Conservation (phyloP, 2,329 filamentous ascomycete species). For the Talaromyces piceae region DNA sequence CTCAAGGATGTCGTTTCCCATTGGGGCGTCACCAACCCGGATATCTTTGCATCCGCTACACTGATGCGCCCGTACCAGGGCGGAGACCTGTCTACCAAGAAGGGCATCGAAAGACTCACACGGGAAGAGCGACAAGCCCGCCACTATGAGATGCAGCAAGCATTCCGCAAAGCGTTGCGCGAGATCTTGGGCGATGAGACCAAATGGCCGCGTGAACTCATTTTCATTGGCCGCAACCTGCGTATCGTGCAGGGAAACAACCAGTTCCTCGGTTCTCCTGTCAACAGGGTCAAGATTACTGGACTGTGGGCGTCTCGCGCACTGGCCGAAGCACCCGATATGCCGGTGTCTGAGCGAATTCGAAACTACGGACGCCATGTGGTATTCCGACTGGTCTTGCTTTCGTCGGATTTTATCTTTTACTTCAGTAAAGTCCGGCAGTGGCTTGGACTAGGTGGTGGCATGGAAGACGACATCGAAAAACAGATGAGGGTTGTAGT, state of each 20-base stretch:
- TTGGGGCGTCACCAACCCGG: constrained; percentile 85
- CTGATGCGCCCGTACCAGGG: constrained; percentile 86
- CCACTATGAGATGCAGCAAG: constrained; percentile 73
- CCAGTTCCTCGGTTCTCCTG: constrained; percentile 79
- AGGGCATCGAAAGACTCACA: constrained; percentile 45
- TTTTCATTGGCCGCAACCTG: constrained; percentile 88
- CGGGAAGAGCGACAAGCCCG: constrained; percentile 50
- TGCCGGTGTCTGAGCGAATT: constrained; percentile 56
- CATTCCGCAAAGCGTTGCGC: constrained; percentile 64
- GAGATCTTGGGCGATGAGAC: constrained; percentile 76
- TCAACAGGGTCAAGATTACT: constrained; percentile 89
- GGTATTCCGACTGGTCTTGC: constrained; percentile 70
- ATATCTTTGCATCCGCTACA: constrained; percentile 86
- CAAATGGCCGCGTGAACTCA: constrained; percentile 81
- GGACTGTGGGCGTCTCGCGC: constrained; percentile 81
- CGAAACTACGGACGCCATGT: constrained; percentile 68
- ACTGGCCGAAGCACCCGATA: constrained; percentile 64
- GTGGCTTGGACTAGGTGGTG: constrained; percentile 64
- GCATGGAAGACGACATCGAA: constrained; percentile 94
- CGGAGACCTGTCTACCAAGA: constrained; percentile 61
- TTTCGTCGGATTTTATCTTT: constrained; percentile 72
- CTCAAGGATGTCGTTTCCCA: constrained; percentile 62
- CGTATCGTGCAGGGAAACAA: constrained; percentile 92
- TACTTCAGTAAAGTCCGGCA: constrained; percentile 74
- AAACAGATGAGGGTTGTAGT: constrained; percentile 78